Base-by-base conservation (phyloP, 192 early-diverging fungal genomes). In the Mortierella alpina region DNA sequence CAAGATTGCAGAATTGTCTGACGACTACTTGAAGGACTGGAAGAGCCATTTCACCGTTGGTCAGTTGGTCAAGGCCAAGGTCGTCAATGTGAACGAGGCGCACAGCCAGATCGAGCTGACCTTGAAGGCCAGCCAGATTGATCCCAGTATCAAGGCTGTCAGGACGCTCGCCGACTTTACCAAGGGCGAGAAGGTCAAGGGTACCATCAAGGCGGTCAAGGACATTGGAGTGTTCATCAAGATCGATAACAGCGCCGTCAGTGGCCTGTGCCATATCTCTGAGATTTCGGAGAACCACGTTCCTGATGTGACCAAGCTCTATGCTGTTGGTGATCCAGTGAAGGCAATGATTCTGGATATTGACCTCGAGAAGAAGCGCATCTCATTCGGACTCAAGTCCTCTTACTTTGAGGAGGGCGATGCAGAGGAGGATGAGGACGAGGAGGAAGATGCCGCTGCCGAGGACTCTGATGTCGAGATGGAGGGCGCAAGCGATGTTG, bases 1-100 rank as follows among this genome's bases (percentile, higher is more conserved):
- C 48, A 91, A 95, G 82, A 96, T 98, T 72, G 85, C 91, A 42
- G 91, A 97, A 68, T 66, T 98, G 15, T 93, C 91, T 4, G 96
- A 97, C 85, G 92, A 89, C 41, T 97, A 88, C 64, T 79, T 97
- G 50, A 94, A 94, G 67, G 94, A 97, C 68, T 95, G 95, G 88
- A 91, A 93, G 84, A 70, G 58, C 14, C 84, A 88, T 8, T 94
- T 92, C 83, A 86, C 86, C 10, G 60, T 86, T 7, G 96, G 94
- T 11, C 91, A 94, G 72, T 75, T 95, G 39, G 96, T 98, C 12
- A 86, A 84, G n/a, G 93, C 91, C 52, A 85, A 89, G 60, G 86
- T 97, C 22, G 63, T 93, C 31, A 79, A 62, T 49, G 87, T 93
- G 31, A 88, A 95, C 68, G 48, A 68, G 17, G 84, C 53, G 40